Conservation (phyloP, 2,329 filamentous ascomycete genomes). For the Dactylellina parvicollis region DNA sequence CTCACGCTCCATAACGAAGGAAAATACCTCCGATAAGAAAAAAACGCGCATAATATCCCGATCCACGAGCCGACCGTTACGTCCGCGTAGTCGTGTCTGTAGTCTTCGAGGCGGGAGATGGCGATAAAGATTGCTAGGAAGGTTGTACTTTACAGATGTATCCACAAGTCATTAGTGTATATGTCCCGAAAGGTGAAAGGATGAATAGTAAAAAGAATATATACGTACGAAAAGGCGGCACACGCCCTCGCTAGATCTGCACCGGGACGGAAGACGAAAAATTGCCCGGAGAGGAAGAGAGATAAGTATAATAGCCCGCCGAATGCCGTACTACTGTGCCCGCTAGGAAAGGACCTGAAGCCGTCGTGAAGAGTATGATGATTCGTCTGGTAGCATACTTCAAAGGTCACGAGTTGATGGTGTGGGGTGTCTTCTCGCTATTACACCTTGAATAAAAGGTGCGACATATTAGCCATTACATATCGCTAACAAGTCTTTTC, state of each 20-base stretch:
- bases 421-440: conserved; percentile 65
- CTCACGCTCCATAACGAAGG: conserved; percentile 17
- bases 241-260: conserved; percentile 14
- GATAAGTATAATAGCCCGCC: conserved; percentile 79
- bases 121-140: conserved; percentile 74
- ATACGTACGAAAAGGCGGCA: conserved; percentile 41
- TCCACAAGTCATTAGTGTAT: background rate
- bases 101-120: conserved; percentile 75
- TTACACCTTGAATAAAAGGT: conserved; percentile 50
- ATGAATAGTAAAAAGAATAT: no score
- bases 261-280: conserved; percentile 41
- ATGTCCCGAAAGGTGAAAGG: no score
- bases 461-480: background rate
- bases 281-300: conserved; percentile 60
- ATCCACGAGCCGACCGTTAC: conserved; percentile 71
- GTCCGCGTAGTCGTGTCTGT: conserved; percentile 77
- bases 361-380: conserved; percentile 79
- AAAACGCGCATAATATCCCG: conserved; percentile 71
- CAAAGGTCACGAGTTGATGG: conserved; percentile 70
- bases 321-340: conserved; percentile 82
- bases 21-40: conserved; percentile 68
- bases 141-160: conserved; percentile 25
- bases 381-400: conserved; percentile 77
- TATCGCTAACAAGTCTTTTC: conserved; percentile 7
- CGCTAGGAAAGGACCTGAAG: conserved; percentile 83